Base-by-base conservation (phyloP, 2,329 filamentous ascomycete species). In the Penicillium sp. region DNA sequence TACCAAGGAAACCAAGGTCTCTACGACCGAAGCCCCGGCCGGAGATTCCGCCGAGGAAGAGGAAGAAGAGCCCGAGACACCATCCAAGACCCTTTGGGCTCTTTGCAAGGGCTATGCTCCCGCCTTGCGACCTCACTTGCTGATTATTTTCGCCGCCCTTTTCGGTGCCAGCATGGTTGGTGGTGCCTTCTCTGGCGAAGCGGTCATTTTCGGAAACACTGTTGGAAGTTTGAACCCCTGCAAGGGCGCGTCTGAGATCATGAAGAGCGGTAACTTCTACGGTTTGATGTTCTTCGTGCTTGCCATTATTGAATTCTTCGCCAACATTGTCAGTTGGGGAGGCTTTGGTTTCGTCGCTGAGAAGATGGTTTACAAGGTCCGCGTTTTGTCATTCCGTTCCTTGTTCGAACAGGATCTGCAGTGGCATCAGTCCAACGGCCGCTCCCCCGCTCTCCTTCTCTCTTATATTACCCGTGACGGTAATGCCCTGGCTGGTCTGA, bases 381-480 rank as follows among this genome's bases (percentile, higher is more conserved):
- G 87, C 49, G 81, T 87, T 2, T 71, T 87, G 1, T 86, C 85
- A 0, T 83, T 90, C 66, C 81, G 85, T 2, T 84, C 86, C 0
- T 72, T 90, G 1, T 81, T 89, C 47, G 78, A 84, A 55, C 87
- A 90, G 70, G 84, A 86, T 57, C 74, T 89, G 45, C 80, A 87
- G 55, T 91, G 87, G 88, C 88, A 91, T 63, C 84, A 90, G 65
- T 85, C 86, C 0, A 79, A 83, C 21, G 81, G 79, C 4, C 81
- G 87, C 22, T 86, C 81, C 1, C 85, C 88, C 0, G 79, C 84
- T 0, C 73, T 79, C 10, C 76, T 92, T 5, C 76, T 91, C 2
- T 85, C 84, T 0, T 82, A 86, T 60, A 87, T 92, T 58, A 91
- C 86, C 3, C 84, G 82, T 43, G 89, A 92, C 64, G 83, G 85